Base-by-base conservation (phyloP, 345 rosid genomes). In the Euclidium syriacum region DNA sequence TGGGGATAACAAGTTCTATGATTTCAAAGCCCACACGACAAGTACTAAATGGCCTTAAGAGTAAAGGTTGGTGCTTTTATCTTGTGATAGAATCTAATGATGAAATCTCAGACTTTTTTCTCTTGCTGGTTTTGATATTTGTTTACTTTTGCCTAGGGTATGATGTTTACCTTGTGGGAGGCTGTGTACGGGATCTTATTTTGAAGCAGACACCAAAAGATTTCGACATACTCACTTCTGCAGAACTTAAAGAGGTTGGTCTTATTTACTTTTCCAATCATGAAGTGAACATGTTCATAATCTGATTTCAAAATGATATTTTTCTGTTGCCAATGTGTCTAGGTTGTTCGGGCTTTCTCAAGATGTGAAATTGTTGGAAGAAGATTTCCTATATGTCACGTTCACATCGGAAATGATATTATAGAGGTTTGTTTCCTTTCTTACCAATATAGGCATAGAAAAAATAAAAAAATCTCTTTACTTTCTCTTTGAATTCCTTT, bases 81-180 rank as follows among this genome's bases (percentile, higher is more conserved):
- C 44, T 7, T 19, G 17, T 2, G 41, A 63, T 29, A 35, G 59
- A 29, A 40, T 4, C n/a, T 22, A 64, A 15, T 0, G 4, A 52
- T 41, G 52, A 36, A 36, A 27, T 42, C 49, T 50, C 12, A 29
- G 44, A 50, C 0, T 2, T 39, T 22, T 10, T 1, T 19, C 40
- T 34, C 10, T 24, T 36, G 32, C 50, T 50, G 34, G 15, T 39
- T 58, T 58, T 53, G 27, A 33, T 6, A 38, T 3, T 41, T 7
- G 59, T 50, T 15, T 29, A 26, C 39, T 15, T 33, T 54, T 22
- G 8, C 51, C 23, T 52, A 89, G 98, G 96, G 30, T 73, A 77
- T 70, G 86, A 87, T 25, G 98, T 85, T 65, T 87, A 87, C 67
- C 95, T 92, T 57, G 95, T 92, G 4, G 94, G 95, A 68, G 98